Conservation (phyloP, 768 basidiomycete species). For the Trametes cubensis region DNA sequence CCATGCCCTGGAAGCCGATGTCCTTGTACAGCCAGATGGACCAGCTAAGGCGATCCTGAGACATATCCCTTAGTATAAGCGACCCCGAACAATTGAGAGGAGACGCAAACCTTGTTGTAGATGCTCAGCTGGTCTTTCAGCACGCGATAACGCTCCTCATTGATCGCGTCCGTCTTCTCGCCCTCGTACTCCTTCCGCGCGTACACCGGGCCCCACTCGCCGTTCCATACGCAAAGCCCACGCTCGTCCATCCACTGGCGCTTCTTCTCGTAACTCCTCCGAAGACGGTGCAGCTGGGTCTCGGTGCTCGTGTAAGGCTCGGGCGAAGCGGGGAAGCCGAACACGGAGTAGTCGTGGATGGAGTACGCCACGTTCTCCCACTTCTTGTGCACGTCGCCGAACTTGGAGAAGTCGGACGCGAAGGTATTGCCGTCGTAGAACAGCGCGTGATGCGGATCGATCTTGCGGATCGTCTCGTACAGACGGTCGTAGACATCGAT, state of each 20-base stretch:
- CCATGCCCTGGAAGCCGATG: conserved; percentile 88
- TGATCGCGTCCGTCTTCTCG: conserved; percentile 62
- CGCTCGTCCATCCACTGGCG: conserved; percentile 74
- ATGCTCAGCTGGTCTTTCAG: conserved; percentile 74
- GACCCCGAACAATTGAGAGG: neutral
- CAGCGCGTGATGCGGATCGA: conserved; percentile 72
- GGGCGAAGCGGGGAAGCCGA: conserved; percentile 66
- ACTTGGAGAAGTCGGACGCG: conserved; percentile 75
- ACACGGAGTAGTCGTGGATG: conserved; percentile 78
- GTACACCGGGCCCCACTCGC: conserved; percentile 86
- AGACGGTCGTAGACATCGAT: conserved; percentile 69
- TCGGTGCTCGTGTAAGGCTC: conserved; percentile 56
- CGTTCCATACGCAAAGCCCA: conserved; percentile 73
- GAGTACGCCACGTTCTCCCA: conserved; percentile 78
- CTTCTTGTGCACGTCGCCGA: conserved; percentile 60
- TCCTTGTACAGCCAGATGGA: conserved; percentile 90
- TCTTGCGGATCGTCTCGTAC: conserved; percentile 67
- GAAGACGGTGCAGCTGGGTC: conserved; percentile 54
- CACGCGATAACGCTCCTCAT: conserved; percentile 63
- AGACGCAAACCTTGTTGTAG: conserved; percentile 56
- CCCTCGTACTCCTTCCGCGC: conserved; percentile 58
- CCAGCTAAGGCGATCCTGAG: conserved; percentile 69
- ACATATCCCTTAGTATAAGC: neutral
- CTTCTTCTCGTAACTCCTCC: conserved; percentile 70
- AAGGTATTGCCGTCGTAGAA: conserved; percentile 88